Conservation (phyloP, 192 early-diverging fungal species). For the Linnemannia elongata region DNA sequence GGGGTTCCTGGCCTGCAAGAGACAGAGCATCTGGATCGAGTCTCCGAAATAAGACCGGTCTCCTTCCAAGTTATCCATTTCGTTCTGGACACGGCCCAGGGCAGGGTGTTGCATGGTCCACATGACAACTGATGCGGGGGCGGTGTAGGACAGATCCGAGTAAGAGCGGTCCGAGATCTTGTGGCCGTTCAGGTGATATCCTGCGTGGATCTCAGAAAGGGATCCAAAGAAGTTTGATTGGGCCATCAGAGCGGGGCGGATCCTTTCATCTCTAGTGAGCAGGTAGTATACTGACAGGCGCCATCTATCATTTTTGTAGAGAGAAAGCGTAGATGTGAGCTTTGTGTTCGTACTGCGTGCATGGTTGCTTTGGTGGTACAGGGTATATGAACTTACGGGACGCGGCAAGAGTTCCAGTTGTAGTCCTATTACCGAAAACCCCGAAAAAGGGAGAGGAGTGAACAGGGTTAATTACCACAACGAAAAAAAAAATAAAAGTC, state of each 20-base stretch:
- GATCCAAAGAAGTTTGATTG: slow-evolving; percentile 63
- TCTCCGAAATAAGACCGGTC: slow-evolving; percentile 70
- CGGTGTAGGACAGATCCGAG: slow-evolving; percentile 64
- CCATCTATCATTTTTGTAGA: slow-evolving; percentile 44
- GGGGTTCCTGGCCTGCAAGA: slow-evolving; percentile 60
- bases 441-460: not conserved
- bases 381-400: slow-evolving; percentile 48
- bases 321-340: not conserved
- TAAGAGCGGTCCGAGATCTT: slow-evolving; percentile 57
- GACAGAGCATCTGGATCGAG: slow-evolving; percentile 65
- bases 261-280: slow-evolving; percentile 59
- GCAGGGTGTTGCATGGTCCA: slow-evolving; percentile 63
- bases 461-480: not conserved
- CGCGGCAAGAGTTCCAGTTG: slow-evolving; percentile 72
- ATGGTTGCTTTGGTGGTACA: no score
- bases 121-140: slow-evolving; percentile 64
- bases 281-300: slow-evolving; percentile 65
- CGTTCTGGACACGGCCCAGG: slow-evolving; percentile 35
- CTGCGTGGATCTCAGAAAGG: slow-evolving; percentile 54
- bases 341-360: not conserved
- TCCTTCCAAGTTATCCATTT: slow-evolving; percentile 61
- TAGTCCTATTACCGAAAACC: slow-evolving; percentile 31
- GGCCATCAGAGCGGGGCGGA: slow-evolving; percentile 56
- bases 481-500: not conserved
- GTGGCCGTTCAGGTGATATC: slow-evolving; percentile 63